Base-by-base conservation (phyloP, 805 yeast genomes). In the Candida adriatica region DNA sequence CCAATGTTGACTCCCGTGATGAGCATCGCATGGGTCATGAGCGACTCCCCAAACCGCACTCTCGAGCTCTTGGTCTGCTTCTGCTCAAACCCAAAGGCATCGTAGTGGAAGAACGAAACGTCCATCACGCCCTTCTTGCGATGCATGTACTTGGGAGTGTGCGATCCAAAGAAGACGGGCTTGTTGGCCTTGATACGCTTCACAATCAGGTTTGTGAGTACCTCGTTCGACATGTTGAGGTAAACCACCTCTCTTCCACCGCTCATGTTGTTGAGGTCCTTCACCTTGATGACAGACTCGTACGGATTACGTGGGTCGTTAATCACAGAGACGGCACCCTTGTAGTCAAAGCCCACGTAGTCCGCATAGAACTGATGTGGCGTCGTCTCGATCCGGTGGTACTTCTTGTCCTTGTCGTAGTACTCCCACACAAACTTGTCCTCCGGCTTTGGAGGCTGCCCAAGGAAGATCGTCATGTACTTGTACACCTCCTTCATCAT, bases 11-110 rank as follows among this genome's bases (percentile, higher is more conserved):
- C 90, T 19, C 77, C 95, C 9, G 87, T 78, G 48, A 85, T 73
- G 15, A 77, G 68, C 95, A 85, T 85, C 22, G 95, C 95, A 50
- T 85, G 95, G 11, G 94, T 85, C 94, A 85, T 83, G 42, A 75
- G 61, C 16, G 87, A 78, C 42, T 84, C 76, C 35, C 75, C 75
- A 42, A 80, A 77, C 38, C 66, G 59, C 39, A 86, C 75, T 41
- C 94, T 65, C 30, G 85, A 79, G 14, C 75, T 75, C 62, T 86
- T 85, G 30, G 54, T 39, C 46, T 70, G 64, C 31, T 70, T 62
- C 48, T 69, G 58, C 32, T 64, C 54, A 65, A 75, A 66, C 29
- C 77, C 75, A 47, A 75, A 68, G 2, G 68, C 66, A 40, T 70
- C 61, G 57, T 75, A 82, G 47, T 80, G 78, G 73, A 76, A 85